Percentiles rank a stretch among this genome's conserved stretches.
phyloP scores from a whole-genome alignment of 495 filamentous ascomycete species.

The Neurospora africana region DNA sequence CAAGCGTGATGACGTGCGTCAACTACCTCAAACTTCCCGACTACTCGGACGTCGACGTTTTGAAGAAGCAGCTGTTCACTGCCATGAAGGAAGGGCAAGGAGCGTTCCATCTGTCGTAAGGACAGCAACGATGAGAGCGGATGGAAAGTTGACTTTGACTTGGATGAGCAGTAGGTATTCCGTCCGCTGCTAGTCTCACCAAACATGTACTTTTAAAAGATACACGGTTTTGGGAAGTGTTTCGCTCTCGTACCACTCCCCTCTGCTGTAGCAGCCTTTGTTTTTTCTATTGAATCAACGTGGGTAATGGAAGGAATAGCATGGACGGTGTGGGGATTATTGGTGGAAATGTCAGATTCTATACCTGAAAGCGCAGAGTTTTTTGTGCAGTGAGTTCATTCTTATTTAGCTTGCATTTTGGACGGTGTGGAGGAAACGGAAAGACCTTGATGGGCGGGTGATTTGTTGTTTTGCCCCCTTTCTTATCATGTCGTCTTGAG shows the following conservation, averaged over 20 bases:
- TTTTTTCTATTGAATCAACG: not conserved
- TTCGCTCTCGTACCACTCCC: not conserved
- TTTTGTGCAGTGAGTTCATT: not conserved
- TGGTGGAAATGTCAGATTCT: not conserved
- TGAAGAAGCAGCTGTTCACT: conserved; percentile 64
- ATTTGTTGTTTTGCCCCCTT: not conserved
- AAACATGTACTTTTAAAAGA: not conserved
- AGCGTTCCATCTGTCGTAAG: conserved; percentile 89
- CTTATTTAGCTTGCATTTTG: not conserved
- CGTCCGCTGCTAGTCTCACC: not conserved
- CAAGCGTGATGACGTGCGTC: conserved; percentile 98
- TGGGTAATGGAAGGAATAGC: not conserved
- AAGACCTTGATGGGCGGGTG: not conserved
- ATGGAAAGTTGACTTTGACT: not conserved
- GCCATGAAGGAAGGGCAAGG: conserved; percentile 97
- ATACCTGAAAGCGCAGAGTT: not conserved
- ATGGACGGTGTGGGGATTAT: not conserved
- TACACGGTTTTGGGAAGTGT: not conserved
- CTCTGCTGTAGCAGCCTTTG: not conserved
- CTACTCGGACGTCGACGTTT: conserved; percentile 70
- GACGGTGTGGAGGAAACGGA: not conserved
- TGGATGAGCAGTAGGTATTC: not conserved
- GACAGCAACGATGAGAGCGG: not conserved
- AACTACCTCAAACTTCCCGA: conserved; percentile 99
- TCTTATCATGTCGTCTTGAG: not conserved